phyloP scores from a whole-genome alignment of 2,329 filamentous ascomycete species.

The Colletotrichum graminicola region DNA sequence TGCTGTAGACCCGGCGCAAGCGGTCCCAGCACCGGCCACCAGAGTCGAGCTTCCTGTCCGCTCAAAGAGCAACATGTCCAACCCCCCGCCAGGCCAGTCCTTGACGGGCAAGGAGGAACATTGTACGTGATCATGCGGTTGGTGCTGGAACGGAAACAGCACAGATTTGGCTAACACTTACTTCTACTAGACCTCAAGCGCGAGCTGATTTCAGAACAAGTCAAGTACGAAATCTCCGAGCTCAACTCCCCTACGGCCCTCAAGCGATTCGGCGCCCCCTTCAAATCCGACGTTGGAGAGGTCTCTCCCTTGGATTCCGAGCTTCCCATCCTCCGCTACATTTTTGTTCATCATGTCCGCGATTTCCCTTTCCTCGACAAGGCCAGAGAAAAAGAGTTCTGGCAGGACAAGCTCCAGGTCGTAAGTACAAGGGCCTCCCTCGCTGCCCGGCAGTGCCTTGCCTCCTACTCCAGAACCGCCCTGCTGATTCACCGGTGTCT shows the following conservation, averaged over 20 bases:
- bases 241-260: constrained; percentile 95
- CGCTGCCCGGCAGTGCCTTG: background rate
- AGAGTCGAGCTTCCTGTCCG: constrained; percentile 44
- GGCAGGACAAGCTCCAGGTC: constrained; percentile 97
- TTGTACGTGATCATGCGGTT: constrained; percentile 70
- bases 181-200: constrained; percentile 83
- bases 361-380: constrained; percentile 98
- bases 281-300: constrained; percentile 92
- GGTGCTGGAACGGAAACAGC: background rate
- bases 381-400: constrained; percentile 98
- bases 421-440: constrained; percentile 64
- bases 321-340: constrained; percentile 91
- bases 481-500: constrained; percentile 33
- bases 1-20: constrained; percentile 35
- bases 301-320: constrained; percentile 94
- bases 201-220: constrained; percentile 91
- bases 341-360: constrained; percentile 97
- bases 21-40: constrained; percentile 20
- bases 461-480: constrained; percentile 5
- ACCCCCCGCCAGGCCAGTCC: constrained; percentile 59
- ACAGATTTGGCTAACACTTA: constrained; percentile 13
- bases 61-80: constrained; percentile 46
- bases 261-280: constrained; percentile 94
- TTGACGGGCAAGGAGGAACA: constrained; percentile 98
- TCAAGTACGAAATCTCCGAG: constrained; percentile 89